A percentile compares a stretch with the other conserved stretches of the same genome.
Conservation (phyloP, 176 grass and related monocot genomes). For the Triticum timopheevii region DNA sequence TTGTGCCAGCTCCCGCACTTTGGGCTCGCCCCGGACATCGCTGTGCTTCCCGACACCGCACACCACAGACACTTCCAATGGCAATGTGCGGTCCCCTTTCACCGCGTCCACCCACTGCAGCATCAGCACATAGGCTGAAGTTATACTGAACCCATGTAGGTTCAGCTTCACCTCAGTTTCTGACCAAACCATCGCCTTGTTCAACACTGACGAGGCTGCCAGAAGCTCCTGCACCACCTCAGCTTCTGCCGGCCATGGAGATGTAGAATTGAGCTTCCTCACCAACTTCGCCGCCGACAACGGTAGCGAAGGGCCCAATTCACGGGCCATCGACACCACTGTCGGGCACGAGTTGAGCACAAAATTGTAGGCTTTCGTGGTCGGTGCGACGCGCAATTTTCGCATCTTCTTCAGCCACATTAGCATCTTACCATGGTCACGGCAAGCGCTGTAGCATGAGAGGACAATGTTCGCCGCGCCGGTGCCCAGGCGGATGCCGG, state of each 20-base stretch:
- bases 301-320: conserved; percentile 42
- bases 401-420: conserved; percentile 63
- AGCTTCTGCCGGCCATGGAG: conserved; percentile 44
- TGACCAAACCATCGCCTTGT: conserved; percentile 61
- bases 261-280: conserved; percentile 41
- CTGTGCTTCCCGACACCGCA: conserved; percentile 82
- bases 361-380: conserved; percentile 52
- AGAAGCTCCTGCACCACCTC: conserved; percentile 64
- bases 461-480: conserved; percentile 65
- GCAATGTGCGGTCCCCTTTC: conserved; percentile 16
- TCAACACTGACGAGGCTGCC: conserved; percentile 41
- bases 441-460: conserved; percentile 70
- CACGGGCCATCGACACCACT: conserved; percentile 27
- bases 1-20: conserved; percentile 59
- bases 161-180: conserved; percentile 77
- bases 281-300: conserved; percentile 42
- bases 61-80: conserved; percentile 67
- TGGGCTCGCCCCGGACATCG: conserved; percentile 56
- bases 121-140: conserved; percentile 70
- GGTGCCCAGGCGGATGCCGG: conserved; percentile 51
- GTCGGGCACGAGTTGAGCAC: conserved; percentile 64
- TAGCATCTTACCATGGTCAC: conserved; percentile 48
- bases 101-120: conserved; percentile 71
- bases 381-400: conserved; percentile 32
- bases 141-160: conserved; percentile 68